Conservation (phyloP, 2,329 filamentous ascomycete genomes). For the Sarocladium oryzae region DNA sequence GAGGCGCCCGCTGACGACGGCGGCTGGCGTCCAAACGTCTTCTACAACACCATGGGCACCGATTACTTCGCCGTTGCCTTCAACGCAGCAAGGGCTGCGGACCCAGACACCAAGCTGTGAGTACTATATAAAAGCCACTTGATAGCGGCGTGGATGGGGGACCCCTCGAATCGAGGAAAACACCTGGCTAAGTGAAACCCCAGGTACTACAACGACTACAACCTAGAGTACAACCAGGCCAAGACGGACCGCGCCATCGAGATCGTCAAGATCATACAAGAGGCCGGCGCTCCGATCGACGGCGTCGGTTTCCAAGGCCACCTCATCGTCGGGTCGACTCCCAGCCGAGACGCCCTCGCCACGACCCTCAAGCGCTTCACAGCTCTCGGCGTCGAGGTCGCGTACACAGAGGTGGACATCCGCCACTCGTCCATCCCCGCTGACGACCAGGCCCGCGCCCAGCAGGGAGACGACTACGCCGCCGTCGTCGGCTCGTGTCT, state of each 20-base stretch:
- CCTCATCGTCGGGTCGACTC: conserved; percentile 48
- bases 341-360: conserved; percentile 35
- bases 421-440: conserved; percentile 41
- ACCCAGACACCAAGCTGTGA: conserved; percentile 50
- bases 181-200: too few species aligned
- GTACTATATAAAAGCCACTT: too few species aligned
- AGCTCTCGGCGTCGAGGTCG: conserved; percentile 47
- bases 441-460: conserved; percentile 28
- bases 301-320: conserved; percentile 58
- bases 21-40: conserved; percentile 44
- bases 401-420: conserved; percentile 57
- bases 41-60: conserved; percentile 47
- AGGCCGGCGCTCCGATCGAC: conserved; percentile 49
- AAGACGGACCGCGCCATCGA: conserved; percentile 39
- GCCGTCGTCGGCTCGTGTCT: conserved; percentile 30
- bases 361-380: conserved; percentile 44
- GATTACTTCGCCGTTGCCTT: conserved; percentile 54
- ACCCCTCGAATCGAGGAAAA: too few species aligned
- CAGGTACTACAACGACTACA: conserved; percentile 53
- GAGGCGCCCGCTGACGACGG: conserved; percentile 55
- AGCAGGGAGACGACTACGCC: conserved; percentile 43
- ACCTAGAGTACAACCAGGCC: conserved; percentile 45
- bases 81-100: conserved; percentile 45
- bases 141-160: too few species aligned
- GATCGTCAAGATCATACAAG: conserved; percentile 39